These are phyloP conservation scores for Rhododendron griersonianum DNA, from an alignment of 148 eudicot species.

Conservation along the genomic window DNA sequence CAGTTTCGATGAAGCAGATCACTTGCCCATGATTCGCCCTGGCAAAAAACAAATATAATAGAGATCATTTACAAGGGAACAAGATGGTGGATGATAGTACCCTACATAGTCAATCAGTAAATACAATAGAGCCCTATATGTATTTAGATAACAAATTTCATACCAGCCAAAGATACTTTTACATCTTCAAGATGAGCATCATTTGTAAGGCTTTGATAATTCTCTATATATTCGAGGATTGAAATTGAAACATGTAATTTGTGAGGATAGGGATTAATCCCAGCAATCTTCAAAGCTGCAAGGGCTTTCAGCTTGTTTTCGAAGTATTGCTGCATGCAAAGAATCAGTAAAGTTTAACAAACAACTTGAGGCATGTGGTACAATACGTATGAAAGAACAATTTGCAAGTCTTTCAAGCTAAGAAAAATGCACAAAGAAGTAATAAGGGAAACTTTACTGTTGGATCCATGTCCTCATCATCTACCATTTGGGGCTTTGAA, in stretches of 20 bases:
- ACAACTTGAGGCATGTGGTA: neutral
- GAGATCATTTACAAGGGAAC: neutral
- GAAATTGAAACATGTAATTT: slow-evolving; percentile 57
- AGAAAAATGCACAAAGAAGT: neutral
- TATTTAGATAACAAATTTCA: no score
- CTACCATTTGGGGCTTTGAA: slow-evolving; percentile 57
- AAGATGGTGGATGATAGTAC: neutral
- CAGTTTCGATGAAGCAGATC: slow-evolving; percentile 75
- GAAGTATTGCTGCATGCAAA: slow-evolving; percentile 64
- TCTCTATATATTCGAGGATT: slow-evolving; percentile 49
- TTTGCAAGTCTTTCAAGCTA: no score
- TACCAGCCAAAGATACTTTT: slow-evolving; percentile 72
- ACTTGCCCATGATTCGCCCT: slow-evolving; percentile 89
- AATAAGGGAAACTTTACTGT: slow-evolving; percentile 37
- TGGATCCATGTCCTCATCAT: slow-evolving; percentile 91
- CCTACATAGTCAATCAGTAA: neutral
- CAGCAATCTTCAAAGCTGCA: slow-evolving; percentile 62
- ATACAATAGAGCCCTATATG: no score
- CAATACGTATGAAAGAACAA: no score
- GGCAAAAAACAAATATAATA: slow-evolving; percentile 8
- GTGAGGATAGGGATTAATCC: slow-evolving; percentile 82
- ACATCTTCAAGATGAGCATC: slow-evolving; percentile 74
- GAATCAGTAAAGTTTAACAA: neutral
- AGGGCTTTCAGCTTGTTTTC: slow-evolving; percentile 73
- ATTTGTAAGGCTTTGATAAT: slow-evolving; percentile 46